Conservation (phyloP, 192 early-diverging fungal species). For the Backusella sp. region DNA sequence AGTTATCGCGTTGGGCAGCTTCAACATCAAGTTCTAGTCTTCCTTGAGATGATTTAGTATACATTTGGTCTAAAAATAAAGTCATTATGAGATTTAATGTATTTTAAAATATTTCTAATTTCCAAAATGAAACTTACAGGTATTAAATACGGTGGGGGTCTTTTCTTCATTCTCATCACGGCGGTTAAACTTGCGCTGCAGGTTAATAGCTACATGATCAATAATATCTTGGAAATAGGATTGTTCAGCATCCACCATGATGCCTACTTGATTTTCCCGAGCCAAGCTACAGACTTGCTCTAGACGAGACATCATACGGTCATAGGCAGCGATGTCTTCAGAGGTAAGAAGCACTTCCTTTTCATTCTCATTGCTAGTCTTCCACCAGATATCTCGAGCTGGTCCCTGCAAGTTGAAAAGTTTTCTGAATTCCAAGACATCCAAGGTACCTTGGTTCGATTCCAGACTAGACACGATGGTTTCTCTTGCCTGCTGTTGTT, state of each 20-base stretch:
- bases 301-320: slow-evolving; percentile 62
- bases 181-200: slow-evolving; percentile 74
- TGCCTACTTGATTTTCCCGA: slow-evolving; percentile 55
- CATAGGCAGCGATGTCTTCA: slow-evolving; percentile 72
- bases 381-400: slow-evolving; percentile 26
- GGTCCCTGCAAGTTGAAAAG: slow-evolving; percentile 19
- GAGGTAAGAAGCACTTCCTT: slow-evolving; percentile 22
- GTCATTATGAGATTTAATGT: not conserved
- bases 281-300: slow-evolving; percentile 69
- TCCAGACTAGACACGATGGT: slow-evolving; percentile 5
- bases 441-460: slow-evolving; percentile 5
- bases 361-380: not conserved
- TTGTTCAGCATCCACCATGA: slow-evolving; percentile 95
- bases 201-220: slow-evolving; percentile 73
- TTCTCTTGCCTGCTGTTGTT: slow-evolving; percentile 3
- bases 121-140: slow-evolving; percentile 48
- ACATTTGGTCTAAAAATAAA: slow-evolving; percentile 73
- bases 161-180: slow-evolving; percentile 14
- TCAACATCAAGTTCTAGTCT: slow-evolving; percentile 69
- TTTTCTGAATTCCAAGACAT: slow-evolving; percentile 21
- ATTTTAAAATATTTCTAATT: not conserved
- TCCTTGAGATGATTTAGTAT: slow-evolving; percentile 65
- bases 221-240: slow-evolving; percentile 91
- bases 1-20: slow-evolving; percentile 66
- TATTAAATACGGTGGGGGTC: slow-evolving; percentile 82